phyloP scores from a whole-genome alignment of 208 protist genomes.

The Wallacemonas sp. region DNA sequence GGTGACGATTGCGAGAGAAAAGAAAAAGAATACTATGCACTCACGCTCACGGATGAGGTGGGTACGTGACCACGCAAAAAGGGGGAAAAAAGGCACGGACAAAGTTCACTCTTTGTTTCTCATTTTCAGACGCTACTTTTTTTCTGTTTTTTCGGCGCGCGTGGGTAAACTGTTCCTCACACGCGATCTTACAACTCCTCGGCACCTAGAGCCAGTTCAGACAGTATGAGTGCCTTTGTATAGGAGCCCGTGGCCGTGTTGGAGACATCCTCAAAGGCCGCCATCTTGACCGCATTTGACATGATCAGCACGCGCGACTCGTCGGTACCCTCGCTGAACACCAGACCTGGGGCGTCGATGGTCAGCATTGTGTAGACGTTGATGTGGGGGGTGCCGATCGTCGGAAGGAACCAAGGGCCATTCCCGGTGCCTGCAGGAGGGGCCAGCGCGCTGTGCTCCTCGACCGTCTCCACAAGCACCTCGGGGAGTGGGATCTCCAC shows the following conservation, averaged over 20 bases:
- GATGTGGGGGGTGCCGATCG: conserved; percentile 3
- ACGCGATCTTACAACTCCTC: background rate
- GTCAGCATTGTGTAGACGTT: conserved; percentile 11
- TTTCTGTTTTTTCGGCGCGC: no score
- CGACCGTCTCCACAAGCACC: background rate
- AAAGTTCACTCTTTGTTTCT: no score
- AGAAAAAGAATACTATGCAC: conserved; percentile 2
- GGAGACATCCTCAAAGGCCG: conserved; percentile 4
- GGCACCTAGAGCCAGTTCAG: conserved; percentile 1
- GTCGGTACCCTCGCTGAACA: background rate
- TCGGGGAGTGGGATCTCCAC: conserved; percentile 4
- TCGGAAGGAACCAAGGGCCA: background rate
- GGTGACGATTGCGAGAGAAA: conserved; percentile 6
- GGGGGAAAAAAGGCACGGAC: conserved; percentile 5
- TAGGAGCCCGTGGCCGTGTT: conserved; percentile 5
- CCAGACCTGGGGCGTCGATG: background rate
- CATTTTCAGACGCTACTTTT: no score
- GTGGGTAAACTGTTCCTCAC: no score
- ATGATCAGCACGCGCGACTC: background rate
- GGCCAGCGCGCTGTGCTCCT: background rate
- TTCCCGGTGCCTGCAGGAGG: background rate
- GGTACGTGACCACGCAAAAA: background rate
- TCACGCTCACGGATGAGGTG: background rate
- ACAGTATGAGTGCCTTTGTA: background rate
- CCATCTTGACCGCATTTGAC: conserved; percentile 9